phyloP scores from a whole-genome alignment of 1,139 yeast species.

The Nakaseomyces kungkrabaensis region DNA sequence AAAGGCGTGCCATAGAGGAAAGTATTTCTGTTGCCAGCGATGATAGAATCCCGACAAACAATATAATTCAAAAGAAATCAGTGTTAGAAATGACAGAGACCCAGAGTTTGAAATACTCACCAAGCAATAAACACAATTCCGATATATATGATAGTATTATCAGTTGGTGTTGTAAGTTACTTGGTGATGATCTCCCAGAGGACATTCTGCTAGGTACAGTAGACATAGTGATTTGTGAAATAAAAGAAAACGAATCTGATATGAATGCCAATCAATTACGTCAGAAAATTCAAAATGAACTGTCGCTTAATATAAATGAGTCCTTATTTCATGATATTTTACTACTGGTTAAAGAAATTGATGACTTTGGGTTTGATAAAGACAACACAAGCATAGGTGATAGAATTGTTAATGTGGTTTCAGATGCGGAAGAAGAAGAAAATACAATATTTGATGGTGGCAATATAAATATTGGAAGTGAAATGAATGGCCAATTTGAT shows the following conservation, averaged over 20 bases:
- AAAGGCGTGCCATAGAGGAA: constrained; percentile 16
- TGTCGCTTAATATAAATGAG: constrained; percentile 39
- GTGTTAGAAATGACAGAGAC: constrained; percentile 29
- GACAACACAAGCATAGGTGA: constrained; percentile 30
- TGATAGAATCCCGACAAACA: constrained; percentile 6
- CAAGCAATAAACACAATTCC: constrained; percentile 40
- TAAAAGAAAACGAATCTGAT: constrained; percentile 39
- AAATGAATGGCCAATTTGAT: neutral
- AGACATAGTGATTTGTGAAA: constrained; percentile 52
- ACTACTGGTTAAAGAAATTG: constrained; percentile 43
- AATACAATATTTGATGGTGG: constrained; percentile 20
- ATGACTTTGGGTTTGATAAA: constrained; percentile 38
- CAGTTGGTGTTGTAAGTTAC: constrained; percentile 38
- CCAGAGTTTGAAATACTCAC: constrained; percentile 41
- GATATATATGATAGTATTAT: constrained; percentile 38
- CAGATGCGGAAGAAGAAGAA: constrained; percentile 28
- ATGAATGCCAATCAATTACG: constrained; percentile 29
- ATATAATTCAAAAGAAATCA: constrained; percentile 14
- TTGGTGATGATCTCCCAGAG: constrained; percentile 50
- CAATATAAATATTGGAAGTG: constrained; percentile 11
- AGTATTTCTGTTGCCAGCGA: constrained; percentile 12
- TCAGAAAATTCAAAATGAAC: constrained; percentile 36
- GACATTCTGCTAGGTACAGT: constrained; percentile 46
- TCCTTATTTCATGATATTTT: constrained; percentile 35
- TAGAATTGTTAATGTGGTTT: constrained; percentile 2